A percentile compares a stretch with the other conserved stretches of the same genome.
These are phyloP conservation scores for Pseudoperonospora humuli DNA, from an alignment of 352 stramenopile species.

Conservation along the genomic window DNA sequence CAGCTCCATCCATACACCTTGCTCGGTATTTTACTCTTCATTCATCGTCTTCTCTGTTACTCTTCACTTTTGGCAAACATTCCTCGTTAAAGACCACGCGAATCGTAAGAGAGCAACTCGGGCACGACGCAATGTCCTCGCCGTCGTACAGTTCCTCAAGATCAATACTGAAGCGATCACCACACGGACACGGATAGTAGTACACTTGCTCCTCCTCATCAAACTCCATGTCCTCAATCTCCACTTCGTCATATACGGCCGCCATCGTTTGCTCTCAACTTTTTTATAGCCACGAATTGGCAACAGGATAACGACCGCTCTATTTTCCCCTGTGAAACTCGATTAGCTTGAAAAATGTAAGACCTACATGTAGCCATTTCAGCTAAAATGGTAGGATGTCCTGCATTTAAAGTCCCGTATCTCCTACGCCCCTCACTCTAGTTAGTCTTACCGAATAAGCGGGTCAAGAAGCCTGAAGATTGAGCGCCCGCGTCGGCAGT, in stretches of 20 bases:
- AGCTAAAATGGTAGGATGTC: too few species aligned
- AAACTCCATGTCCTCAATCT: conserved; percentile 98
- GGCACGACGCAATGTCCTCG: conserved; percentile 95
- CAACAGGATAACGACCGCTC: not conserved
- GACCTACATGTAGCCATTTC: conserved; percentile 1
- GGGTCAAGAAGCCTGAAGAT: conserved; percentile 40
- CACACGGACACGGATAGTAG: conserved; percentile 97
- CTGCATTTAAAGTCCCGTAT: too few species aligned
- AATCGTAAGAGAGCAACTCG: conserved; percentile 94
- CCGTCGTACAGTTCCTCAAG: conserved; percentile 88
- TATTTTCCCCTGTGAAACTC: conserved; percentile 9
- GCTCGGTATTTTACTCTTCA: too few species aligned
- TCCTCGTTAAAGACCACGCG: conserved; percentile 94
- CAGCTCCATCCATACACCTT: too few species aligned
- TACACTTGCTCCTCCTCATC: conserved; percentile 91
- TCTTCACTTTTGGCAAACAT: conserved; percentile 59
- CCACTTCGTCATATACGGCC: conserved; percentile 95
- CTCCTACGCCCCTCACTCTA: conserved; percentile 2
- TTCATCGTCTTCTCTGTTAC: conserved; percentile 29
- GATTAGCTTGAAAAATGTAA: conserved; percentile 6
- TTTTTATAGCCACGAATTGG: conserved; percentile 9
- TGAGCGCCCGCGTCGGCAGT: conserved; percentile 9
- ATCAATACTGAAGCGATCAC: conserved; percentile 89
- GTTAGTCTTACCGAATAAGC: conserved; percentile 44
- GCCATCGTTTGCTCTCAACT: conserved; percentile 58